Conservation (phyloP, 495 filamentous ascomycete species). For the Trichoderma orchidacearum region DNA sequence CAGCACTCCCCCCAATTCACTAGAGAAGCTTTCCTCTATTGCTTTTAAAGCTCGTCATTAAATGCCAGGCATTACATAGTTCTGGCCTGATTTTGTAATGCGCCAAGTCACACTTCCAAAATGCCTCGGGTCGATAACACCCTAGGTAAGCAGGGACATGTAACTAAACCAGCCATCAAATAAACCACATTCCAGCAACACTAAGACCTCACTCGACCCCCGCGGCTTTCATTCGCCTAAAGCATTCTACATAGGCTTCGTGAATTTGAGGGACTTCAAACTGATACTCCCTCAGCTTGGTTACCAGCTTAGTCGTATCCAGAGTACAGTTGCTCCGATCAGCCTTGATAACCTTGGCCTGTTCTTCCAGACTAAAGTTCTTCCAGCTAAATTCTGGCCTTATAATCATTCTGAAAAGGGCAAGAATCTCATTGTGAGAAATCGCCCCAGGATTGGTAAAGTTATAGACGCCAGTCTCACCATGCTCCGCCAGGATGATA, state of each 20-base stretch:
- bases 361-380: slow-evolving; percentile 53
- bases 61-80: no score
- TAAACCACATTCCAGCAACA: background rate
- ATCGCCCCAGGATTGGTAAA: slow-evolving; percentile 57
- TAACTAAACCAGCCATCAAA: no score
- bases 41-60: no score
- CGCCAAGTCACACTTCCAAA: no score
- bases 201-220: slow-evolving; percentile 23
- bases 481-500: slow-evolving; percentile 44
- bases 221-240: slow-evolving; percentile 49
- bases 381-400: slow-evolving; percentile 48
- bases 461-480: slow-evolving; percentile 50
- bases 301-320: slow-evolving; percentile 44
- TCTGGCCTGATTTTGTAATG: no score
- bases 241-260: slow-evolving; percentile 45
- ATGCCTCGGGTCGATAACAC: no score
- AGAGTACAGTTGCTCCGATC: slow-evolving; percentile 51
- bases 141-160: no score
- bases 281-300: slow-evolving; percentile 44
- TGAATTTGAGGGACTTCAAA: slow-evolving; percentile 47
- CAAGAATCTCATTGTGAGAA: slow-evolving; percentile 52
- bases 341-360: slow-evolving; percentile 53
- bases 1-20: no score
- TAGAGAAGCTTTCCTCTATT: no score
- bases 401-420: slow-evolving; percentile 47